These are phyloP conservation scores for Fusarium buxicola DNA, from an alignment of 2,329 filamentous ascomycete species.

Conservation along the genomic window DNA sequence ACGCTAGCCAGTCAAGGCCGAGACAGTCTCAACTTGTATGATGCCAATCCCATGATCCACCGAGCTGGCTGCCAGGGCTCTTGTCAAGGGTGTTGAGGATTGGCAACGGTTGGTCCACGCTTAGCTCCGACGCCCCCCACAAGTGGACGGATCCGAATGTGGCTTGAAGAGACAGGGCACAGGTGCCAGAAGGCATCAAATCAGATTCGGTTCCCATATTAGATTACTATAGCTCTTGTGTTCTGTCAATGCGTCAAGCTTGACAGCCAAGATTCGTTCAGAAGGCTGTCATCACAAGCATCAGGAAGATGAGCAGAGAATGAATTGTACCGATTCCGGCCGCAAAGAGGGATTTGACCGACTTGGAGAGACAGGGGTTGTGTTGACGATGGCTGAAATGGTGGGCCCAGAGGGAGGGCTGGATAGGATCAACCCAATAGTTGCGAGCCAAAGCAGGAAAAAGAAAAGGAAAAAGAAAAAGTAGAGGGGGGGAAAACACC, in stretches of 20 bases:
- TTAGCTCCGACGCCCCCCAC: conserved; percentile 39
- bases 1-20: conserved; percentile 41
- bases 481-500: conserved; percentile 33
- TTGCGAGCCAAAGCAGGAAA: conserved; percentile 26
- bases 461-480: conserved; percentile 32
- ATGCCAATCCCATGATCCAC: conserved; percentile 45
- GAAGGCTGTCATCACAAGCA: background rate
- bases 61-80: conserved; percentile 42
- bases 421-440: conserved; percentile 35
- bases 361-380: conserved; percentile 30
- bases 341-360: conserved; percentile 22
- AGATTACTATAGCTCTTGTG: conserved; percentile 17
- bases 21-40: conserved; percentile 42
- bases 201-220: conserved; percentile 18
- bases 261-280: conserved; percentile 2
- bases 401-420: conserved; percentile 38
- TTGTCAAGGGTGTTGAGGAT: conserved; percentile 37
- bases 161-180: conserved; percentile 25
- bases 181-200: conserved; percentile 25
- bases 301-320: conserved; percentile 9
- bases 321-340: conserved; percentile 10
- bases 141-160: conserved; percentile 35
- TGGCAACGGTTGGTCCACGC: conserved; percentile 37
- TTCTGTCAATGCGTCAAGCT: conserved; percentile 13
- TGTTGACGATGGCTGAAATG: conserved; percentile 39